These are phyloP conservation scores for Aspergillus haitiensis DNA, from an alignment of 495 filamentous ascomycete species.

Conservation along the genomic window DNA sequence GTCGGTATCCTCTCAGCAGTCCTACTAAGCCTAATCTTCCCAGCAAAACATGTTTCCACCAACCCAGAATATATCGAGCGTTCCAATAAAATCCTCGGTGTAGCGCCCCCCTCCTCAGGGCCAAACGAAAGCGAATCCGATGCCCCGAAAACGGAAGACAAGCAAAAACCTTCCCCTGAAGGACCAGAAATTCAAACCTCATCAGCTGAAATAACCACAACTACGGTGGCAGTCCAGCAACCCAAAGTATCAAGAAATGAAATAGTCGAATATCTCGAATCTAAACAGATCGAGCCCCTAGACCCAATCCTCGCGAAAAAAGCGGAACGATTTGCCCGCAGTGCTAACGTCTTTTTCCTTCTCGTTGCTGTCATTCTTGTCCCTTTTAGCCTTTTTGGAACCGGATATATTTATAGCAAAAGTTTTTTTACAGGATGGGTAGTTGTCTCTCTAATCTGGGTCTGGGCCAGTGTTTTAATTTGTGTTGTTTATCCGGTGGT, in stretches of 20 bases:
- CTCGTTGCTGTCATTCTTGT: slow-evolving; percentile 32
- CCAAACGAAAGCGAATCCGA: neutral
- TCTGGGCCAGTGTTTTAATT: slow-evolving; percentile 41
- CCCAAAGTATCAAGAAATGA: slow-evolving; percentile 26
- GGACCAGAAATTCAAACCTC: neutral
- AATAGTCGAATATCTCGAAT: slow-evolving; percentile 41
- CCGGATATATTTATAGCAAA: slow-evolving; percentile 36
- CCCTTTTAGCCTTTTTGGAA: slow-evolving; percentile 44
- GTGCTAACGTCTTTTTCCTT: neutral
- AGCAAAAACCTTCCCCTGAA: neutral
- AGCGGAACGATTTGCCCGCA: slow-evolving; percentile 28
- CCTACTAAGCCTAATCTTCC: slow-evolving; percentile 36
- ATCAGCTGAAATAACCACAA: neutral
- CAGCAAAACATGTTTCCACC: slow-evolving; percentile 27
- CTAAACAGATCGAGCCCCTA: slow-evolving; percentile 39
- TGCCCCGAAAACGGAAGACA: neutral
- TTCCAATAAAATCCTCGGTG: slow-evolving; percentile 34
- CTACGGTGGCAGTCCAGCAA: neutral
- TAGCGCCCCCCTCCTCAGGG: slow-evolving; percentile 6
- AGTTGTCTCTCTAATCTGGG: slow-evolving; percentile 47
- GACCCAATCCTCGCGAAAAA: slow-evolving; percentile 36
- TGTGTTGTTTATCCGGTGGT: slow-evolving; percentile 46
- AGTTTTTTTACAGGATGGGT: slow-evolving; percentile 46
- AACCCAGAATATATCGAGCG: slow-evolving; percentile 27
- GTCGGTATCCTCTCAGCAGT: slow-evolving; percentile 35